Percentiles rank a stretch among this genome's conserved stretches.
phyloP scores from a whole-genome alignment of 176 grass and related monocot genomes.

The Paspalum notatum region DNA sequence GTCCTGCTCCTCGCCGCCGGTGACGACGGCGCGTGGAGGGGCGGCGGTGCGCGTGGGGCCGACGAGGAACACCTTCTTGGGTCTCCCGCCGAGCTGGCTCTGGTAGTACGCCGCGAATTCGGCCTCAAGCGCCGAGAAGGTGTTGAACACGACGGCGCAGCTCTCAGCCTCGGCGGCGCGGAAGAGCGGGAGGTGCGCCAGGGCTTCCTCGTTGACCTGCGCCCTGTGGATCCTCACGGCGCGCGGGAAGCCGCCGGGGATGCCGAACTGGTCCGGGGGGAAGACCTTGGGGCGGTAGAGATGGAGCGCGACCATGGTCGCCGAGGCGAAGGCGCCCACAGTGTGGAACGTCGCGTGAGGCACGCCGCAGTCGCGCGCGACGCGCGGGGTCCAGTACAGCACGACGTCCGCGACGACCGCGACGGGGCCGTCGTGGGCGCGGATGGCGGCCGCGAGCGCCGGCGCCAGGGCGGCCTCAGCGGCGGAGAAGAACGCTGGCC shows the following conservation, averaged over 20 bases:
- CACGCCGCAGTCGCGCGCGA: constrained; percentile 42
- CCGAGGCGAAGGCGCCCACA: constrained; percentile 47
- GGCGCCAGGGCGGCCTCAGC: constrained; percentile 27
- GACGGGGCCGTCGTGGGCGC: neutral
- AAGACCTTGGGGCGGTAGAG: neutral
- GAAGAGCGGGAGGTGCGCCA: constrained; percentile 44
- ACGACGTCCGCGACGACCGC: constrained; percentile 47
- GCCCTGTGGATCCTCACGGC: neutral
- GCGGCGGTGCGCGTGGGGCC: constrained; percentile 13
- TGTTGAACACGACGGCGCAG: constrained; percentile 49
- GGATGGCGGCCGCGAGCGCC: constrained; percentile 7
- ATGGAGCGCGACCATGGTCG: constrained; percentile 38
- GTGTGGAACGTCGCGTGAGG: constrained; percentile 61
- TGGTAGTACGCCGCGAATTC: constrained; percentile 45
- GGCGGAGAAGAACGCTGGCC: constrained; percentile 38
- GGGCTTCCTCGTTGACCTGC: constrained; percentile 39
- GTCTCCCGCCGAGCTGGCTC: neutral
- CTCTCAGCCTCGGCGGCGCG: constrained; percentile 44
- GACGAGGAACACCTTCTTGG: constrained; percentile 54
- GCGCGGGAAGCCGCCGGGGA: constrained; percentile 22
- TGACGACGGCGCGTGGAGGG: neutral
- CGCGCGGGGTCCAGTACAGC: constrained; percentile 45
- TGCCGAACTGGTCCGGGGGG: neutral
- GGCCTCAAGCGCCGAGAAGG: constrained; percentile 41
- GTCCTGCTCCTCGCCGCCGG: neutral